Conservation (phyloP, 768 basidiomycete genomes). For the Plicaturopsis crispa region DNA sequence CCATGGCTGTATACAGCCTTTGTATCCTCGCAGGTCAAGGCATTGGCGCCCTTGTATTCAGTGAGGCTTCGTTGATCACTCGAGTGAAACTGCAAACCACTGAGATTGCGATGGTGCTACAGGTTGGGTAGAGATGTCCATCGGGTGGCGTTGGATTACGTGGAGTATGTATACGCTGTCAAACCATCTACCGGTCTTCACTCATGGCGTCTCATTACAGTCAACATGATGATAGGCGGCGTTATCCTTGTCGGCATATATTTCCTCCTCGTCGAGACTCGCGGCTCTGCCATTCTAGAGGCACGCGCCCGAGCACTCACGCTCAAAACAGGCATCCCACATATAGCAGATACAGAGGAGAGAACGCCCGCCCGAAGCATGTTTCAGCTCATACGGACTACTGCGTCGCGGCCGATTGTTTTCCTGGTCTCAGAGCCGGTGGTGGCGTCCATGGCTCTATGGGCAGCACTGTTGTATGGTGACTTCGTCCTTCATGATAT, state of each 20-base stretch:
- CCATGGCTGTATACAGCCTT: background rate
- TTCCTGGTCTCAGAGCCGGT: background rate
- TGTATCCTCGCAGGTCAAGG: background rate
- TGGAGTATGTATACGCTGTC: background rate
- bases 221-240: background rate
- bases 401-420: background rate
- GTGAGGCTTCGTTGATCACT: background rate
- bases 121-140: background rate
- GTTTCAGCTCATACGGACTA: background rate
- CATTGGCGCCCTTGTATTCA: background rate
- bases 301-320: background rate
- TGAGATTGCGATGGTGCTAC: background rate
- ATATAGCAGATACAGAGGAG: background rate
- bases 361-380: background rate
- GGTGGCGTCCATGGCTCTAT: background rate
- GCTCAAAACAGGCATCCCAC: background rate
- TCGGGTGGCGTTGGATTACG: background rate
- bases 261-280: background rate
- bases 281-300: background rate
- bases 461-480: background rate
- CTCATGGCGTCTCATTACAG: background rate
- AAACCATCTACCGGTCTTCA: background rate
- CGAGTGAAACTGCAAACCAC: background rate
- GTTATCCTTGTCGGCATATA: background rate
- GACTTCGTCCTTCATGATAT: no score